Conservation (phyloP, 2,329 filamentous ascomycete species). For the Paecilomyces formosus region DNA sequence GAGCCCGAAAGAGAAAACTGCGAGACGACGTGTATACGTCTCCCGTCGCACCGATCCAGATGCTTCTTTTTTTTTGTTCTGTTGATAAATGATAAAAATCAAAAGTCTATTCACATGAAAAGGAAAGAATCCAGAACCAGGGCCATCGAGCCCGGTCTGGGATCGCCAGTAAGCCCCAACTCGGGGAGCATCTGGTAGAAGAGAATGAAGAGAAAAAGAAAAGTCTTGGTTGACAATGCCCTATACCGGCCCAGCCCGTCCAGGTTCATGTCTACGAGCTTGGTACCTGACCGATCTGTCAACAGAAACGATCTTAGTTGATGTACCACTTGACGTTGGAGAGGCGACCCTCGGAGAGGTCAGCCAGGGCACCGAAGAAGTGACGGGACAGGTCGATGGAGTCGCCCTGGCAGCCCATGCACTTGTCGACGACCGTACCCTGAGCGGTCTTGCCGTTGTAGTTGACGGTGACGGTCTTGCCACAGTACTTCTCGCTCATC, state of each 20-base stretch:
- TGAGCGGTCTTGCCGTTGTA: conserved; percentile 51
- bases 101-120: not conserved
- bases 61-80: not conserved
- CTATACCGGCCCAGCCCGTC: conserved; percentile 2
- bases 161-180: not conserved
- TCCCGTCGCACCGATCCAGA: not conserved
- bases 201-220: not conserved
- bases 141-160: not conserved
- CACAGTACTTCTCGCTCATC: conserved; percentile 67
- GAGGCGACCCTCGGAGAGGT: conserved; percentile 32
- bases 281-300: not conserved
- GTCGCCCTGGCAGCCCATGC: conserved; percentile 54
- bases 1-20: not conserved
- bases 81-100: not conserved
- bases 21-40: not conserved
- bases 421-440: conserved; percentile 66
- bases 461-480: conserved; percentile 58
- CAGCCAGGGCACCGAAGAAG: conserved; percentile 47
- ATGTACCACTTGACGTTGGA: conserved; percentile 35
- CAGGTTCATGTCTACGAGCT: not conserved
- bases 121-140: not conserved
- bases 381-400: conserved; percentile 56
- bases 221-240: not conserved
- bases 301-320: conserved; percentile 15
- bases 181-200: not conserved